Percentiles rank a stretch among this genome's conserved stretches.
Evolutionary conservation across 331 rosid species (phyloP).

Genomic region (Phaseolus coccineus): DNA sequence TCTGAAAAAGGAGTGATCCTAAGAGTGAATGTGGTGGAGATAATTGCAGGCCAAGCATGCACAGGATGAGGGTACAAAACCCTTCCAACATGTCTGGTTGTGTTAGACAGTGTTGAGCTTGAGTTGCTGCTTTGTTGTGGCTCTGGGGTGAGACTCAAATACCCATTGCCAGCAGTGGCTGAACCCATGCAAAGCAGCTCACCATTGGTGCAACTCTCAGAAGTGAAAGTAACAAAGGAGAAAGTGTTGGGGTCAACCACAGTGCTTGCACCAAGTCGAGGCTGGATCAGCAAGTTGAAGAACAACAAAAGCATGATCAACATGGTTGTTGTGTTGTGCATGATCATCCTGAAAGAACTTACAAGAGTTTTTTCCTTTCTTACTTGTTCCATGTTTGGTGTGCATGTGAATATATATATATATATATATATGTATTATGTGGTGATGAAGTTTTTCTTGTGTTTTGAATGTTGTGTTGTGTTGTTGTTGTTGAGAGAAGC

Average conservation of each 20-base stretch:
- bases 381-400: background rate
- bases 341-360: background rate
- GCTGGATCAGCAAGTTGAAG: conserved; percentile 40
- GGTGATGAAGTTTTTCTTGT: conserved; percentile 12
- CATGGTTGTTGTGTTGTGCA: conserved; percentile 32
- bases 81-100: conserved; percentile 53
- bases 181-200: conserved; percentile 66
- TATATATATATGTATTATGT: background rate
- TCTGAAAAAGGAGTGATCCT: conserved; percentile 54
- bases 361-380: background rate
- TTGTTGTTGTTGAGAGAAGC: conserved; percentile 17
- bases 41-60: conserved; percentile 59
- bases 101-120: conserved; percentile 15
- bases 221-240: conserved; percentile 57
- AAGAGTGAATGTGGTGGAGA: conserved; percentile 62
- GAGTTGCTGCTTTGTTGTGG: conserved; percentile 39
- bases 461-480: conserved; percentile 40
- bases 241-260: conserved; percentile 38
- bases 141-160: conserved; percentile 60
- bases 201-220: conserved; percentile 56
- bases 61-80: conserved; percentile 56
- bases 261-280: conserved; percentile 43
- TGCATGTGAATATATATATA: conserved; percentile 2
- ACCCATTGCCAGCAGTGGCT: conserved; percentile 50
- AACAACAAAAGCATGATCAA: conserved; percentile 35